Base-by-base conservation (phyloP, 1,284 basidiomycete genomes). In the Pseudomicrostroma phylloplanum region DNA sequence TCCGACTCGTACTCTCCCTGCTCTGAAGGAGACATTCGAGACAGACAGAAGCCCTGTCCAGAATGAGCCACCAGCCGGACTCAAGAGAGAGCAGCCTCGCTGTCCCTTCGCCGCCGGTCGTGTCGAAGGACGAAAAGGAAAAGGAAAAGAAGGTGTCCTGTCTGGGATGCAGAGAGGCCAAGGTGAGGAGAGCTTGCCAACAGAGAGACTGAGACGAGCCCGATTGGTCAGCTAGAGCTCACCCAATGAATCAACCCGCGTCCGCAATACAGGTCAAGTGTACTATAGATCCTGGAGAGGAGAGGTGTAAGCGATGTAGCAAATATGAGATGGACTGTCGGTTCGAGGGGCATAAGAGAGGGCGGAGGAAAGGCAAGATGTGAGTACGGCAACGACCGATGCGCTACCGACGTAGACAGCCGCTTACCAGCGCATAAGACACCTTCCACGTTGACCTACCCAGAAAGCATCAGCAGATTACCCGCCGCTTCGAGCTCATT, bases 291-390 rank as follows among this genome's bases (percentile, higher is more conserved):
- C 6, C 15, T 3, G 43, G 43, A 17, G 21, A 48, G 12, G 43
- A 48, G 17, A 48, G 21, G 12, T 48, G 43, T 21, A 48, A 21
- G 43, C 15, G 43, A 12, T 48, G 43, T 48, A n/a, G 15, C 17
- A 48, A 48, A 48, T 48, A 48, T 21, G 43, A 56, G 21, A 23
- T 17, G 36, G 56, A 57, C 17, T 57, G 56, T 42, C 19, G 36
- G 6, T 57, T 57, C 40, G 41, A 57, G 21, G 41, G 21, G 41
- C 56, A 57, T 42, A 57, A 48, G 43, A n/a, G 56, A 13, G 56
- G 56, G 9, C 9, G 56, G 13, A n/a, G 43, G 3, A 30, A 30
- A n/a, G 56, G 56, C 6, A 57, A 57, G 30, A 36, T 57, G 56
- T 46, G 55, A 48, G 43, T 21, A 17, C 21, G 15, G 55, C 11